Percentiles rank a stretch among this genome's conserved stretches.
Conservation (phyloP, 495 filamentous ascomycete species). For the Podospora sp. region DNA sequence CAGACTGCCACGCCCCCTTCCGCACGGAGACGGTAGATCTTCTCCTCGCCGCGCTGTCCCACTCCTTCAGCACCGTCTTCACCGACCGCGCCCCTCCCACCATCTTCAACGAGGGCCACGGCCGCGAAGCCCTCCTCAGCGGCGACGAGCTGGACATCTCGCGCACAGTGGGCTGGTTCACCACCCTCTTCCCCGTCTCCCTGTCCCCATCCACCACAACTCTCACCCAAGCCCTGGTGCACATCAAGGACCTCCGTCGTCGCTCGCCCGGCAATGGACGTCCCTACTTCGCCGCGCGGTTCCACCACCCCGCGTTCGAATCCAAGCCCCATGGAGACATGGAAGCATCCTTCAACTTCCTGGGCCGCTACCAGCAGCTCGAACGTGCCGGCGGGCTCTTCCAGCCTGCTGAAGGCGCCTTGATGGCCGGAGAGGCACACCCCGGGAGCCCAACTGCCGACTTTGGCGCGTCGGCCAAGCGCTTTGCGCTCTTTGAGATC, state of each 20-base stretch:
- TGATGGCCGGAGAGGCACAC: slow-evolving; percentile 32
- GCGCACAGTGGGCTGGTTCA: slow-evolving; percentile 37
- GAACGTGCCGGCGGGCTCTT: slow-evolving; percentile 59
- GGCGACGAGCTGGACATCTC: slow-evolving; percentile 27
- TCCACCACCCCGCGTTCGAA: slow-evolving; percentile 38
- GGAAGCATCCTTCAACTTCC: slow-evolving; percentile 66
- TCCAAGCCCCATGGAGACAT: slow-evolving; percentile 44
- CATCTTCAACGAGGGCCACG: slow-evolving; percentile 45
- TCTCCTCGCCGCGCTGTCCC: slow-evolving; percentile 36
- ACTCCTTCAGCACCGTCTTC: slow-evolving; percentile 38
- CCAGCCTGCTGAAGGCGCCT: slow-evolving; percentile 36
- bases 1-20: slow-evolving; percentile 31
- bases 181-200: slow-evolving; percentile 30
- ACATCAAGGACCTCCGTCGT: slow-evolving; percentile 30
- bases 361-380: slow-evolving; percentile 63
- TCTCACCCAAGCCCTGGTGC: slow-evolving; percentile 26
- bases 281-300: slow-evolving; percentile 35
- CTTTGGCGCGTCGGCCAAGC: slow-evolving; percentile 40
- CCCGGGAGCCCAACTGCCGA: slow-evolving; percentile 41
- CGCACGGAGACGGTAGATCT: slow-evolving; percentile 40
- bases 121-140: slow-evolving; percentile 27
- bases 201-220: slow-evolving; percentile 3
- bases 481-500: slow-evolving; percentile 63
- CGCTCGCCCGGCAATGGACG: slow-evolving; percentile 25
- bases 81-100: slow-evolving; percentile 50